Base-by-base conservation (phyloP, 805 yeast species). In the Ogataea saltuana region DNA sequence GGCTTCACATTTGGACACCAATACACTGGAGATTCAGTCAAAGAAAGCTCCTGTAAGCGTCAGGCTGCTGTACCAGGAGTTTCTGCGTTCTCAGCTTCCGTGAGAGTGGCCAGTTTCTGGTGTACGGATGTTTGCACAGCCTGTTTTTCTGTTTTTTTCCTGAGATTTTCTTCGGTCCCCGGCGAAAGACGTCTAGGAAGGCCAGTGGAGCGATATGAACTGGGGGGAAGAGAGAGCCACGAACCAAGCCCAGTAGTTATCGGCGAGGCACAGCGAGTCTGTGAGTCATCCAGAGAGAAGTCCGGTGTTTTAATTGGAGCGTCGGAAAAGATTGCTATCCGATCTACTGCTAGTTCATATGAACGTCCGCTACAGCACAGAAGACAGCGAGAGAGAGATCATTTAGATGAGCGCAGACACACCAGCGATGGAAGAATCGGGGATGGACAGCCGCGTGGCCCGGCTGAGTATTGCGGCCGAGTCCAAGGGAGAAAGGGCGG, bases 401-500 rank as follows among this genome's bases (percentile, higher is more conserved):
- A 20, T 6, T 19, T 18, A 4, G 19, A 36, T 36, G 40, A 36
- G 40, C 33, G 25, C 38, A 23, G 38, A 34, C 12, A 33, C 38
- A 9, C 28, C 38, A 13, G 26, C 41, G 4, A 19, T 33, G 27
- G 57, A 54, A 28, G 52, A 52, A 3, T 19, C 45, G 15, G 45
- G 39, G 21, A 39, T 58, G 41, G 55, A 56, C 40, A 46, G 45
- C 10, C 52, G 56, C 15, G 67, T 60, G 12, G 63, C 60, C 2
- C 43, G 65, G 26, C 39, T 65, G 34, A 62, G 67, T 42, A 58
- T 59, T 22, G 52, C 62, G 17, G 55, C 56, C 7, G 46, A 46
- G 2, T 35, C 50, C 3, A 36, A 18, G 15, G 38, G 39, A 6
- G 60, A 53, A 18, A 45, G 54, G 29, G 39, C 41, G 6, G 51